Base-by-base conservation (phyloP, 495 filamentous ascomycete genomes). In the Ascobolus immersus region DNA sequence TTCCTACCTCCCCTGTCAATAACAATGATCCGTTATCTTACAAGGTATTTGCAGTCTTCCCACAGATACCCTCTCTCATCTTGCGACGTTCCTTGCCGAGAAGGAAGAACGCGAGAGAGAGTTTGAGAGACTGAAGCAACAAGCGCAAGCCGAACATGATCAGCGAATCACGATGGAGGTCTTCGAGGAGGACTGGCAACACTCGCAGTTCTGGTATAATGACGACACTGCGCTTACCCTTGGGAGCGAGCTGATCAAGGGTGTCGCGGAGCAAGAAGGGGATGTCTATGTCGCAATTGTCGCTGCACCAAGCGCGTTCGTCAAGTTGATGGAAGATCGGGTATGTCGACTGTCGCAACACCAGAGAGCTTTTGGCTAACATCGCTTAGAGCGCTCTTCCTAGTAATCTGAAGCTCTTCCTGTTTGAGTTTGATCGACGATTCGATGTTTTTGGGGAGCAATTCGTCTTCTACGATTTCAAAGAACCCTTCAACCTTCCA, bases 151-250 rank as follows among this genome's bases (percentile, higher is more conserved):
- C 39, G 53, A 43, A 36, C 54, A 52, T 38, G 45, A 53, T 14
- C 34, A 46, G 29, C 36, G 44, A 12, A 31, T 75, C 20, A 67
- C 61, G 4, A 84, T 84, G 61, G 69, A 73, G 3, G 55, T 62
- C 10, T 84, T 84, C 49, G 53, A 56, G 1, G 77, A 84, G 54
- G 71, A 82, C 48, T 84, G 77, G 77, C 73, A 81, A 36, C 61
- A 72, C 36, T 70, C 63, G 35, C 77, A 84, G 49, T 39, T 43
- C 10, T 47, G 77, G 73, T 84, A 81, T 44, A 64, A 63, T 17
- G 64, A 76, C 35, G 58, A 67, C 30, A 79, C 75, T 17, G 76
- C 76, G 0, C 62, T 42, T 5, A 44, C 52, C 2, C 52, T 73
- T 7, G 74, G 74, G 2, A 51, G 57, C 36, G 58, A 73, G 37